Base-by-base conservation (phyloP, 1,284 basidiomycete species). In the Irpex lacteus region DNA sequence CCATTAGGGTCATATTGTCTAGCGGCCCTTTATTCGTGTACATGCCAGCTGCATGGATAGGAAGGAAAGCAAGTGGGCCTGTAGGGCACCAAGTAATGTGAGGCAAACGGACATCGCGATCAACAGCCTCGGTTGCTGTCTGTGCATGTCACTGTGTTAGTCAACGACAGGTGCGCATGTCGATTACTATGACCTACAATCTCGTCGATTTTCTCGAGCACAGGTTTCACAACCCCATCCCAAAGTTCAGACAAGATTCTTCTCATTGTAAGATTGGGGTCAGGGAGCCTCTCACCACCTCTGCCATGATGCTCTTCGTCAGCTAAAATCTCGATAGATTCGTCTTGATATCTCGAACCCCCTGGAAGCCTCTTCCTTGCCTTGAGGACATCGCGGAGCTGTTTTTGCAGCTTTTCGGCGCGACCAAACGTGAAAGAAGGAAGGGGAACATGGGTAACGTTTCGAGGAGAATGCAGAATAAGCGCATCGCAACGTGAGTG, bases 301-400 rank as follows among this genome's bases (percentile, higher is more conserved):
- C 38, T 44, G 9, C 15, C 38, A 15, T 44, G 38, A 8, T 44
- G 9, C 38, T 44, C 38, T 9, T 44, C 15, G 38, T 44, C 38
- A 44, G 15, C 38, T 71, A 18, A 68, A 65, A 6, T 62, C 15
- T 44, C 38, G 4, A 9, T 15, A 15, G 38, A 8, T 44, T 44
- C 9, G 15, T 44, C 38, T 44, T 19, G 55, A 74, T 77, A 2
- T 68, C 63, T 9, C 59, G 53, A 0, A 71, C 44, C 36, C 64
- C 63, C 56, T 76, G 65, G 58, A 67, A 67, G 53, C 66, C 54
- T 40, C 8, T 44, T 44, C 38, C 15, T 44, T 44, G 38, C 38
- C 8, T 44, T 44, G 38, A 44, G 9, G 8, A 44, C 38, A 15
- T 15, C 15, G 15, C 38, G 38, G 2, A 44, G 38, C 38, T 44